Percentiles rank a stretch among this genome's conserved stretches.
Conservation (phyloP, 352 stramenopile species). For the Phytophthora cactorum region DNA sequence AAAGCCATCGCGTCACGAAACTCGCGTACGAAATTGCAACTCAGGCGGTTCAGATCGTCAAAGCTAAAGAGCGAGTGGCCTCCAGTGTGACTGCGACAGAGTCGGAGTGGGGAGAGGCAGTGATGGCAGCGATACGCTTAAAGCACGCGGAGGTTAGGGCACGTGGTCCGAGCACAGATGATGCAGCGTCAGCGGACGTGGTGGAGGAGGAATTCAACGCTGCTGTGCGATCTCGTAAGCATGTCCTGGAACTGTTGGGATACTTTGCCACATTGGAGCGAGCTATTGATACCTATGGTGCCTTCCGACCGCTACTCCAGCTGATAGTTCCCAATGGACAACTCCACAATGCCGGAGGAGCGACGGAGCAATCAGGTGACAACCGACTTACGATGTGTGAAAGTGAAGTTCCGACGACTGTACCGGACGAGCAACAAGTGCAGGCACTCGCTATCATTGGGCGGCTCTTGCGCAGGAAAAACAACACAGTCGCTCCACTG, state of each 20-base stretch:
- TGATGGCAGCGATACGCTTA: slow-evolving; percentile 41
- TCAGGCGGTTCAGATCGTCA: slow-evolving; percentile 28
- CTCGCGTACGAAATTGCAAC: slow-evolving; percentile 53
- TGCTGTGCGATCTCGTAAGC: slow-evolving; percentile 17
- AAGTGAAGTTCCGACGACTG: not conserved
- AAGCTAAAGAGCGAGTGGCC: slow-evolving; percentile 15
- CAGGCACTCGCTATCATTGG: slow-evolving; percentile 25
- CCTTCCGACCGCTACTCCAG: slow-evolving; percentile 54
- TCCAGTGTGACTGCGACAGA: slow-evolving; percentile 35
- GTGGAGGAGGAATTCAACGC: slow-evolving; percentile 7
- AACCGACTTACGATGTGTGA: not conserved
- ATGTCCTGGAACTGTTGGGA: slow-evolving; percentile 37
- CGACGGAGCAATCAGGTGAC: slow-evolving; percentile 1
- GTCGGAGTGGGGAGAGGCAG: slow-evolving; percentile 45
- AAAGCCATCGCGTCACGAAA: slow-evolving; percentile 45
- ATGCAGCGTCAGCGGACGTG: not conserved
- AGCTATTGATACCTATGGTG: slow-evolving; percentile 37
- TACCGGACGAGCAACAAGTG: slow-evolving; percentile 6
- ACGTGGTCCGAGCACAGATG: not conserved
- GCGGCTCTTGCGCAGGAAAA: slow-evolving; percentile 19
- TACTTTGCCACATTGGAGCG: slow-evolving; percentile 35
- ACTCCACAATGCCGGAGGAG: slow-evolving; percentile 25
- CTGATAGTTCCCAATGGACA: slow-evolving; percentile 64
- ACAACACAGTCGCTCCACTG: slow-evolving; percentile 13
- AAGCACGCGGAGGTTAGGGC: slow-evolving; percentile 33